These are phyloP conservation scores for Cunninghamia lanceolata DNA, from an alignment of 75 land plant genomes.

Conservation along the genomic window DNA sequence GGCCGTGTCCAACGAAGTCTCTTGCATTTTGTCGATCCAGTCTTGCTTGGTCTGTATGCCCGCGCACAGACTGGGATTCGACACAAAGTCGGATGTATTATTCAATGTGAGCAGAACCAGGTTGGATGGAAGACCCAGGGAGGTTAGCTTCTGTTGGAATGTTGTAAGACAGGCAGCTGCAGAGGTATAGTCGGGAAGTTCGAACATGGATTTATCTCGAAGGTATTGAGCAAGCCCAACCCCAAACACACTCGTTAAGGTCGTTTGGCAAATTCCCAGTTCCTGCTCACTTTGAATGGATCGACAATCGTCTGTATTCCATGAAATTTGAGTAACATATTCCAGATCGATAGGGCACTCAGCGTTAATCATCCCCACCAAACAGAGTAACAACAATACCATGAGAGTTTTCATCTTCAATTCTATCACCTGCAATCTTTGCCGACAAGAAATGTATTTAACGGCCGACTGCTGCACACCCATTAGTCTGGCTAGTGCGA, in stretches of 20 bases:
- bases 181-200: conserved; percentile 44
- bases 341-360: background rate
- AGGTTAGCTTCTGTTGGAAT: conserved; percentile 26
- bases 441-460: too few relatives aligned
- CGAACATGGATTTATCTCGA: conserved; percentile 42
- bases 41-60: conserved; percentile 13
- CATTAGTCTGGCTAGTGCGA: too few relatives aligned
- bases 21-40: conserved; percentile 21
- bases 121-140: conserved; percentile 20
- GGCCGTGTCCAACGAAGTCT: conserved; percentile 8
- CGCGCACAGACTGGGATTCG: conserved; percentile 13
- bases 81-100: conserved; percentile 30
- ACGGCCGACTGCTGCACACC: too few relatives aligned
- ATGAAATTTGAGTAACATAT: background rate
- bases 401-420: too few relatives aligned
- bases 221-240: conserved; percentile 51
- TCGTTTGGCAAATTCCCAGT: conserved; percentile 40
- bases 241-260: conserved; percentile 47
- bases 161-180: conserved; percentile 58
- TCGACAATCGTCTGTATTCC: background rate
- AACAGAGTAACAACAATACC: too few relatives aligned
- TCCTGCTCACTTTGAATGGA: background rate
- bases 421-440: too few relatives aligned
- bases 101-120: conserved; percentile 35
- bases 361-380: background rate